Base-by-base conservation (phyloP, 73 alveolate species). In the Paramecium tetraurelia region DNA sequence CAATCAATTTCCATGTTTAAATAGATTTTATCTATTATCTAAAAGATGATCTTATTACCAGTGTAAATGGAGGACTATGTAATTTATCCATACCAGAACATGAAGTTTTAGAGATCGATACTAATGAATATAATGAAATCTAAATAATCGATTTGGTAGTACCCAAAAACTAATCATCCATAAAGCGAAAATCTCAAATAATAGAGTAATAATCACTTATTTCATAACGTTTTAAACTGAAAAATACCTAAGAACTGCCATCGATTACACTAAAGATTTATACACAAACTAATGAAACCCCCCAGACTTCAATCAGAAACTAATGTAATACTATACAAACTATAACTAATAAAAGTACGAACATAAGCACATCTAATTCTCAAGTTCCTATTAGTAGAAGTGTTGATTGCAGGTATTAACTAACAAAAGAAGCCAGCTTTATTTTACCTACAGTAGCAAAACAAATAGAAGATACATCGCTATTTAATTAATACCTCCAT, bases 1-100 rank as follows among this genome's bases (percentile, higher is more conserved):
- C 86, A 4, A 72, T 72, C 31, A 72, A 72, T 72, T 72, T 72
- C n/a, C 86, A 72, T 72, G 57, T 40, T 11, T 72, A 35, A 36
- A 36, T 72, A 35, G 86, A 72, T 72, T 40, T 16, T 36, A 72
- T 72, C 24, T n/a, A n/a, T 72, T 36, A 72, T 21, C 14, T 72
- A 38, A 72, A 12, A 5, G 20, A 72, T 72, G 36, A 72, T 12
- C 59, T 72, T 29, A 72, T 72, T 72, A 40, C 46, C 5, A 72
- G 86, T n/a, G 14, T 38, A 72, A 40, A 72, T 72, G 86, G 86
- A n/a, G 57, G 57, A 29, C 35, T 72, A 0, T 72, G 86, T 36
- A 7, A 33, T 29, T 29, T 72, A 36, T 29, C 50, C 0, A 63
- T 63, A 1, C 84, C 84, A 63, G 41, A 63, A 27, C 27, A 33